Evolutionary conservation across 2,329 filamentous ascomycete species (phyloP).

Genomic region (Microsporum audouinii): DNA sequence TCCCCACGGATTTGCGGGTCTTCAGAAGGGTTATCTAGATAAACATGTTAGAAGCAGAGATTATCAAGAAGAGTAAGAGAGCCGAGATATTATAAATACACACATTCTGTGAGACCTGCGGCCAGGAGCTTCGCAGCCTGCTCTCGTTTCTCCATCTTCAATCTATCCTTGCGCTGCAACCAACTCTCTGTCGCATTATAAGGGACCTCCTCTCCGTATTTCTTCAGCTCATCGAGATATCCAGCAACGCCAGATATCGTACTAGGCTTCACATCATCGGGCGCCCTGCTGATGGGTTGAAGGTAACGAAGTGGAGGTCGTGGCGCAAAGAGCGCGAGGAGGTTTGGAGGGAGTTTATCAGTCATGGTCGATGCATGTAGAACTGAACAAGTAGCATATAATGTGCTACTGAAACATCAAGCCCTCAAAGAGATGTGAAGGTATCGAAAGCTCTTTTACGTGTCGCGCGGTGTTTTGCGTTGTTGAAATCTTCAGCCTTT

Average conservation of each 20-base stretch:
- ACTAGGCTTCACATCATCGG: slow-evolving; percentile 68
- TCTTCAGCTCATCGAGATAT: slow-evolving; percentile 60
- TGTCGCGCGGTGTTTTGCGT: not conserved
- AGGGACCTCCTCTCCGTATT: slow-evolving; percentile 65
- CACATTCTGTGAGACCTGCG: slow-evolving; percentile 56
- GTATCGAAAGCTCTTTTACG: not conserved
- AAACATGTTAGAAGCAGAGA: not conserved
- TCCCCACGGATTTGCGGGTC: slow-evolving; percentile 87
- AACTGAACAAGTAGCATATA: not conserved
- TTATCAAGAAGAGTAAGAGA: not conserved
- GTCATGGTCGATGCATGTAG: slow-evolving; percentile 52
- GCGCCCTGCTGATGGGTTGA: slow-evolving; percentile 67
- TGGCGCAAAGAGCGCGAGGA: slow-evolving; percentile 88
- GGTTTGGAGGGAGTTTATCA: slow-evolving; percentile 85
- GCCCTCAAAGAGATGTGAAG: not conserved
- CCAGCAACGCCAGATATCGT: slow-evolving; percentile 61
- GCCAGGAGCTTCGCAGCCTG: slow-evolving; percentile 51
- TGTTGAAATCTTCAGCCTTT: not conserved
- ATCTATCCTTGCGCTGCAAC: slow-evolving; percentile 75
- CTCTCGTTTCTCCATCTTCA: slow-evolving; percentile 67
- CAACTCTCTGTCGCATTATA: slow-evolving; percentile 84
- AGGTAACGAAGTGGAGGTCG: slow-evolving; percentile 86
- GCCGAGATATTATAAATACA: not conserved
- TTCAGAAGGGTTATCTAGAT: slow-evolving; percentile 63
- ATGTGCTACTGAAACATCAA: not conserved